These are phyloP conservation scores for Trichocomaceae sp. DNA, from an alignment of 2,329 filamentous ascomycete genomes.

Conservation along the genomic window DNA sequence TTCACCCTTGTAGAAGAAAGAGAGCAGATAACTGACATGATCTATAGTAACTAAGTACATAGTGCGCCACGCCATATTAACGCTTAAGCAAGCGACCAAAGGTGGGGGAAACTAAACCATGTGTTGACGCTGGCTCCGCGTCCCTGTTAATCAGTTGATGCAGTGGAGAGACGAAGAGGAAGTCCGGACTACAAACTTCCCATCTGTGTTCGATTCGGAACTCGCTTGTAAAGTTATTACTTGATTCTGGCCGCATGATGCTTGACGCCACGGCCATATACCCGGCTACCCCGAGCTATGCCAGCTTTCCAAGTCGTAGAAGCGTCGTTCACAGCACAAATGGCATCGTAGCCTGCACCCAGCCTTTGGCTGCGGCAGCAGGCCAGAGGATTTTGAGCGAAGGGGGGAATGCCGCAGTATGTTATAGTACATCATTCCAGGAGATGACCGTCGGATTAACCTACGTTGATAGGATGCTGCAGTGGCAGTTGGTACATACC, in stretches of 20 bases:
- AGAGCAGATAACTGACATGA: not conserved
- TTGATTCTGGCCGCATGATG: not conserved
- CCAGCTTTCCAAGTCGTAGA: slow-evolving; percentile 58
- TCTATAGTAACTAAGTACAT: not conserved
- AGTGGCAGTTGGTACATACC: slow-evolving; percentile 68
- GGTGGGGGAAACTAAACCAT: not conserved
- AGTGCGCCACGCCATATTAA: too few species aligned
- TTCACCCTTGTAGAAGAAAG: too few species aligned
- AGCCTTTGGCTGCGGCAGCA: slow-evolving; percentile 82
- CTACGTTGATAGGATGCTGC: slow-evolving; percentile 68
- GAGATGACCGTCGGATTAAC: not conserved
- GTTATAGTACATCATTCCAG: slow-evolving; percentile 27
- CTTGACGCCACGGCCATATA: slow-evolving; percentile 41
- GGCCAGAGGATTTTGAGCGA: slow-evolving; percentile 77
- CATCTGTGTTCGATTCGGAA: too few species aligned
- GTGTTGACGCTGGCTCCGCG: not conserved
- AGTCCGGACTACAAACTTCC: too few species aligned
- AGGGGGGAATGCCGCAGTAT: slow-evolving; percentile 87
- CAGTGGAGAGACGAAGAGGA: not conserved
- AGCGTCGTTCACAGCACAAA: slow-evolving; percentile 91
- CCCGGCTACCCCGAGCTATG: slow-evolving; percentile 36
- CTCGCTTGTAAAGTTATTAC: not conserved
- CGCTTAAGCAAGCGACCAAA: not conserved
- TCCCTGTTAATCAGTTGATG: not conserved
- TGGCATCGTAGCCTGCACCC: slow-evolving; percentile 83